These are phyloP conservation scores for Talaromyces albobiverticillius DNA, from an alignment of 2,329 filamentous ascomycete species.

Conservation along the genomic window DNA sequence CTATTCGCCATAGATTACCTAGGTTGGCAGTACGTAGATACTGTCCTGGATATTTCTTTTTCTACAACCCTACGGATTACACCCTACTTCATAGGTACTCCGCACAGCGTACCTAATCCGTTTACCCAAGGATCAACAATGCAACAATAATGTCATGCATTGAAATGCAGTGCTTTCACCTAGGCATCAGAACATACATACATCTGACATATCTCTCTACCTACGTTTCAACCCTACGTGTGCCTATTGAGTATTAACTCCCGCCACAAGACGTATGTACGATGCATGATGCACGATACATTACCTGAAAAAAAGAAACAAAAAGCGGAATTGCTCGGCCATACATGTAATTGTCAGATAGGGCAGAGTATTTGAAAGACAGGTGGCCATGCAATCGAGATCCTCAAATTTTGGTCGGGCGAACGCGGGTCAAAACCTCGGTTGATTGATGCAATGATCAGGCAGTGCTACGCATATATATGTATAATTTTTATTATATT, in stretches of 20 bases:
- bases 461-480: not conserved
- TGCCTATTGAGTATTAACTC: too few relatives aligned
- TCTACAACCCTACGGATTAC: too few relatives aligned
- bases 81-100: too few relatives aligned
- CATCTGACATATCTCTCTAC: not conserved
- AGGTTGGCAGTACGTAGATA: too few relatives aligned
- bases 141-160: not conserved
- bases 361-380: not conserved
- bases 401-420: not conserved
- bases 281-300: not conserved
- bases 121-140: not conserved
- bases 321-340: not conserved
- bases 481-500: not conserved
- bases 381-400: not conserved
- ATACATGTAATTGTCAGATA: not conserved
- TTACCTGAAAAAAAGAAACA: too few relatives aligned
- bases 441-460: not conserved
- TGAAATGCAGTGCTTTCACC: not conserved
- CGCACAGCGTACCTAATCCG: not conserved
- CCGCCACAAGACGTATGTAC: not conserved
- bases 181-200: not conserved
- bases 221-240: not conserved
- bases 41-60: too few relatives aligned
- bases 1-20: too few relatives aligned
- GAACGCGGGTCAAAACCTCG: not conserved